Evolutionary conservation across 768 basidiomycete species (phyloP).

Genomic region (Glaciozyma martinii): DNA sequence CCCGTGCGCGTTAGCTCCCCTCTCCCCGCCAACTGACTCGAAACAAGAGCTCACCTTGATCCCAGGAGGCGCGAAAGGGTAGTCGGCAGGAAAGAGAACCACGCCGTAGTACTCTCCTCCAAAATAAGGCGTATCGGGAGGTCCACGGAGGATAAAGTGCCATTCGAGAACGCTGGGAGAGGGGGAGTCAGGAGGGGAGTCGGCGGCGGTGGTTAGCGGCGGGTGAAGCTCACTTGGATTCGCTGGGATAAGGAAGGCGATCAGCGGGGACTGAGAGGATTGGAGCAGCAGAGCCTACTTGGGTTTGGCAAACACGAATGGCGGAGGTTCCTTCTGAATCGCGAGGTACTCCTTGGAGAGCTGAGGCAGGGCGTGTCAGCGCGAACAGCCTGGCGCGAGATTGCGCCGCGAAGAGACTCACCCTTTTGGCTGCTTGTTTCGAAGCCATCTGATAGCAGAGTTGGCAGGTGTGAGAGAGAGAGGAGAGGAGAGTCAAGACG

Average conservation of each 20-base stretch:
- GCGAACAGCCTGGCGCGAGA: too few relatives aligned
- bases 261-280: too few relatives aligned
- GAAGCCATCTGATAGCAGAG: background rate
- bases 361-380: background rate
- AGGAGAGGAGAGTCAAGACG: background rate
- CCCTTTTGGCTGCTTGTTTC: slow-evolving; percentile 34
- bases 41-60: slow-evolving; percentile 44
- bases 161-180: slow-evolving; percentile 27
- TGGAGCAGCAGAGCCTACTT: slow-evolving; percentile 59
- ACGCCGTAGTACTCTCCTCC: slow-evolving; percentile 93
- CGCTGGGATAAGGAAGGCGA: background rate
- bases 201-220: background rate
- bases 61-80: slow-evolving; percentile 92
- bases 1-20: background rate
- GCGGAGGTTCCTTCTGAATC: slow-evolving; percentile 89
- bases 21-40: background rate
- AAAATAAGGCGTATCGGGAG: slow-evolving; percentile 79
- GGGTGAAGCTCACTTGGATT: background rate
- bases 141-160: slow-evolving; percentile 56
- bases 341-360: slow-evolving; percentile 77
- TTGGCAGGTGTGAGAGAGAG: too few relatives aligned
- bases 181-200: background rate
- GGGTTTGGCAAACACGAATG: slow-evolving; percentile 89
- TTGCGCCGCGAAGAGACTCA: too few relatives aligned
- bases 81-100: slow-evolving; percentile 84